phyloP scores from a whole-genome alignment of 1,284 basidiomycete species.

The Heterobasidion annosum region DNA sequence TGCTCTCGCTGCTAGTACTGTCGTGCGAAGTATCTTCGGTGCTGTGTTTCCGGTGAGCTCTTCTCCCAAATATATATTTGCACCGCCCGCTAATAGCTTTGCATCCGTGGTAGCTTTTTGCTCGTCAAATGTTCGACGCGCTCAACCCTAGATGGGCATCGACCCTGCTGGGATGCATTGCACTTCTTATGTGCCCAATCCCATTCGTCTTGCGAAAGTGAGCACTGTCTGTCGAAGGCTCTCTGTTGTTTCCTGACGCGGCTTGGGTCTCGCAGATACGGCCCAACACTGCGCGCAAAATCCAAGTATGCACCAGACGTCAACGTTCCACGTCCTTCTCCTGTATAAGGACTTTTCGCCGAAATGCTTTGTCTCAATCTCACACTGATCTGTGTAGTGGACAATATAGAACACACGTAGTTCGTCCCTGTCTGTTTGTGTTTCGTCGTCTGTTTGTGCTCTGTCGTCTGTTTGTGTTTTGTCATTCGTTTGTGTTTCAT shows the following conservation, averaged over 20 bases:
- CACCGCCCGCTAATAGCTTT: conserved; percentile 11
- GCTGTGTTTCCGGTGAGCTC: conserved; percentile 46
- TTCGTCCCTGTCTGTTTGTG: no score
- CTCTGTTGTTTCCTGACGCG: background rate
- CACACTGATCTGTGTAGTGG: no score
- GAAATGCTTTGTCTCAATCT: background rate
- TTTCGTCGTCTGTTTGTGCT: no score
- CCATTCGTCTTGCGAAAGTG: conserved; percentile 41
- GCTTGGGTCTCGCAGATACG: conserved; percentile 23
- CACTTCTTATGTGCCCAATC: conserved; percentile 42
- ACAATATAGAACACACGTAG: no score
- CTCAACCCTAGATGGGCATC: conserved; percentile 49
- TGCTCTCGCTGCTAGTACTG: conserved; percentile 46
- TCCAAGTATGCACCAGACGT: conserved; percentile 30
- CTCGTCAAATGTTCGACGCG: conserved; percentile 40
- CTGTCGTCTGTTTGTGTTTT: no score
- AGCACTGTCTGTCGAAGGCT: conserved; percentile 5
- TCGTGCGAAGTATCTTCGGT: conserved; percentile 46
- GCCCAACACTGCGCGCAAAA: conserved; percentile 30
- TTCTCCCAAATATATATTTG: background rate
- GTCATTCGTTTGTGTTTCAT: no score
- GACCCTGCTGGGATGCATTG: conserved; percentile 41
- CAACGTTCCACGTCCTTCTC: background rate
- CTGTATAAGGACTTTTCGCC: background rate
- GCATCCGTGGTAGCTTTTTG: conserved; percentile 30